Evolutionary conservation across 2,329 filamentous ascomycete species (phyloP), one percentile per base, ranked within the genome.

Genomic region (Cladorrhinum sp.): DNA sequence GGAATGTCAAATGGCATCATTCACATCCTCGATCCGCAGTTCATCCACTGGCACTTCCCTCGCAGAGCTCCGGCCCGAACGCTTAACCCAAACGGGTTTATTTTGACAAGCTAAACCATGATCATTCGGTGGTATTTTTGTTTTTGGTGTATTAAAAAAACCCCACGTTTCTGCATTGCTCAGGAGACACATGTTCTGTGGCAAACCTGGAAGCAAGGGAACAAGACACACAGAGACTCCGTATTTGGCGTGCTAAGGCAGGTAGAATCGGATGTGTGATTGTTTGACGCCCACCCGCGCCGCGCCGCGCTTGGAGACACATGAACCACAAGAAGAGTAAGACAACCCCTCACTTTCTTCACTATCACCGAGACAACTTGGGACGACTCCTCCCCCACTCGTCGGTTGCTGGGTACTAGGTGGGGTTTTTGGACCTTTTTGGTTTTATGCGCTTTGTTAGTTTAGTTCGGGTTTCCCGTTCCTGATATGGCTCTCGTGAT

Each of bases 141-240:
- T 29, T 10, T 29, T 29, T 29, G 10, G 25, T 29, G 25, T 29
- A 29, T 29, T 29, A 7, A 45, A 7, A 18, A 45, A 18, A 45
- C 41, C 41, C 41, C 41, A 45, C 50, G 20, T 38, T n/a, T 57
- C 57, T 57, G 50, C 55, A 58, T 41, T 48, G 52, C 51, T 61
- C 59, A 57, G 53, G 53, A 59, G 53, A 57, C 51, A 20, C 27
- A 48, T 20, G 22, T 53, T 55, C 45, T 50, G 48, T 41, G 58
- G 56, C 59, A 50, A n/a, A 4, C 16, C 9, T 50, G 45, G 45
- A 50, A 50, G 49, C 49, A 3, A 50, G 49, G 41, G 18, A 5
- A 18, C 6, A n/a, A 5, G 36, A n/a, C n/a, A n/a, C 36, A 13
- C 3, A 3, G 36, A 16, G n/a, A 45, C 32, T 36, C 32, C 32